Evolutionary conservation across 2,329 filamentous ascomycete species (phyloP), one percentile per base, ranked within the genome.

Genomic region (Alternaria brassicae): DNA sequence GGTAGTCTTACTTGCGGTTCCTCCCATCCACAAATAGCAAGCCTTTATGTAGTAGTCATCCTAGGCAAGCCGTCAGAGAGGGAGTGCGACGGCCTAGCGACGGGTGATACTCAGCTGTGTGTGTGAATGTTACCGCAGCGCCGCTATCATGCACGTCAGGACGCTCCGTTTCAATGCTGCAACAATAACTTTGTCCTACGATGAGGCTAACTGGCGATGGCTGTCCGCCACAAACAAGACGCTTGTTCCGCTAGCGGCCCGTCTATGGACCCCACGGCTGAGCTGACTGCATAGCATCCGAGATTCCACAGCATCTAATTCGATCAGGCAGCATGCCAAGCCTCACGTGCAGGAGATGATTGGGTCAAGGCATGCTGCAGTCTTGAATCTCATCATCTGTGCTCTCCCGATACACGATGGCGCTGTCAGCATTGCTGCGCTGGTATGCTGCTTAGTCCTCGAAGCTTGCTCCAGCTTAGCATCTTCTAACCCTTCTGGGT

Each of bases 401-500:
- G 51, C 30, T 36, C 36, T 27, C 30, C 40, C 27, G 21, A 52
- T 32, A n/a, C 15, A 52, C 37, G 6, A 41, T 42, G 27, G 51
- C 30, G 40, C 32, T 19, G 51, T 54, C 51, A 54, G 51, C 51
- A 54, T 54, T 52, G 37, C 37, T 30, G 36, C 28, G 49, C 25
- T 52, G 49, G 49, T 25, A 13, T 30, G 17, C 49, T 52, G 25
- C 40, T 45, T 45, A 40, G 30, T 28, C 17, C 10, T 21, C 25
- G 34, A 45, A 57, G 48, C 30, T 47, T 53, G 32, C 32, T 49
- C 37, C n/a, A 19, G 39, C 42, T 48, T 54, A 36, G 36, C 36
- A 40, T 40, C 28, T 13, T n/a, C 49, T 52, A 52, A 50, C 58
- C 42, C 58, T 19, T 28, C 47, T 61, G 41, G 57, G 21, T 62